Percentiles rank a stretch among this genome's conserved stretches.
These are phyloP conservation scores for Penicillium riverlandense DNA, from an alignment of 495 filamentous ascomycete species.

Conservation along the genomic window DNA sequence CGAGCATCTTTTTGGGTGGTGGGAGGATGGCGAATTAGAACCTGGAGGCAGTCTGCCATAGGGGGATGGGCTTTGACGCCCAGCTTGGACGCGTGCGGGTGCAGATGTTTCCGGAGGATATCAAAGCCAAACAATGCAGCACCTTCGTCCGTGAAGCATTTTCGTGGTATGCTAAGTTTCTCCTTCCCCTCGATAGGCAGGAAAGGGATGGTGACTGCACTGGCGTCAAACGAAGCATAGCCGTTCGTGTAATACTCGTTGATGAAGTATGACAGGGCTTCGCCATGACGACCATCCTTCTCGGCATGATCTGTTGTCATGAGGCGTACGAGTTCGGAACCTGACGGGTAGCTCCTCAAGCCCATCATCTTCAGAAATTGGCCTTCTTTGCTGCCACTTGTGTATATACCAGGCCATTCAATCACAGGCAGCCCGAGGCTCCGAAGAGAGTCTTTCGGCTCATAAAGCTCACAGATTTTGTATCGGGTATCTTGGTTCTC, in stretches of 20 bases:
- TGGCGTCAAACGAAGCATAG: constrained; percentile 57
- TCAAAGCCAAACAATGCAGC: constrained; percentile 71
- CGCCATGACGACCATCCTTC: constrained; percentile 50
- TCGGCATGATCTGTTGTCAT: constrained; percentile 55
- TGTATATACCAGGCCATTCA: constrained; percentile 72
- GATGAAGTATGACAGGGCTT: constrained; percentile 77
- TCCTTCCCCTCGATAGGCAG: constrained; percentile 64
- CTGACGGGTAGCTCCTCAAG: constrained; percentile 59
- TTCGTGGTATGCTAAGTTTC: constrained; percentile 57
- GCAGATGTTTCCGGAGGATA: constrained; percentile 66
- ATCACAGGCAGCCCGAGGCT: constrained; percentile 68
- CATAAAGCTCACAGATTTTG: constrained; percentile 77
- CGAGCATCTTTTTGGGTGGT: constrained; percentile 54
- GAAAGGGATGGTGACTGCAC: constrained; percentile 52
- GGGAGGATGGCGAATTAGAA: constrained; percentile 64
- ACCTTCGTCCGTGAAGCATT: constrained; percentile 75
- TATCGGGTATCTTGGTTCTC: constrained; percentile 61
- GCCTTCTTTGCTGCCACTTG: constrained; percentile 56
- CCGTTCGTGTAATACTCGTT: constrained; percentile 67
- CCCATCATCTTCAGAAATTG: constrained; percentile 67
- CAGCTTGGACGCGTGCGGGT: constrained; percentile 70
- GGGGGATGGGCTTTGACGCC: constrained; percentile 75
- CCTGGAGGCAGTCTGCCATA: constrained; percentile 64
- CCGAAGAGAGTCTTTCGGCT: constrained; percentile 66
- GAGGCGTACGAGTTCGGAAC: constrained; percentile 63